Base-by-base conservation (phyloP, 2,329 filamentous ascomycete genomes). In the Trichoderma harzianum region DNA sequence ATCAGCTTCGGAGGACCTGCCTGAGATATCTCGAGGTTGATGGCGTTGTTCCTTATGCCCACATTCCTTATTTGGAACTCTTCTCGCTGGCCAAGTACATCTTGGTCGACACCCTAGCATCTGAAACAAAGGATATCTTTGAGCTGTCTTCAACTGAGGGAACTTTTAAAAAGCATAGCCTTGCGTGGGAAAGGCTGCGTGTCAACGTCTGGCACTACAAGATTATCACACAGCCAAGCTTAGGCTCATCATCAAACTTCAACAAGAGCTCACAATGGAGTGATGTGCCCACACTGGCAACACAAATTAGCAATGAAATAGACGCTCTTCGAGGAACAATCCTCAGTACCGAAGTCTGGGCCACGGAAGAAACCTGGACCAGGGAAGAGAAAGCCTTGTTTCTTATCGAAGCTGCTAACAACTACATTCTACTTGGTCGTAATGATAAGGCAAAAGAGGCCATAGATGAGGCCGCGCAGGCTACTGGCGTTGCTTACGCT, bases 21-120 rank as follows among this genome's bases (percentile, higher is more conserved):
- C 84, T 97, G n/a, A 82, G 83, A 3, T 88, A 88, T 18, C 85
- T 98, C 10, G 89, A 91, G 28, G 86, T 94, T 0, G 96, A 99
- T 79, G 96, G 96, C 12, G 91, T 97, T 60, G 91, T 93, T 0
- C 92, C 93, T 0, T 99, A 98, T 81, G 89, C 91, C 62, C 87
- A 97, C 72, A 94, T 94, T 24, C 94, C 95, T 0, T 88, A 92
- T 74, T 86, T 97, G 16, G 94, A 98, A 78, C 86, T 98, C 1
- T 92, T 98, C 74, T 91, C 90, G 74, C 84, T 98, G 7, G 93
- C 95, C 3, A 82, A 84, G 30, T 84, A 84, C 74, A 79, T 88
- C 32, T 83, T 89, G 69, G 79, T 80, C 2, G 73, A 73, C 6
- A 72, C 72, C 6, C 69, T 81, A 16, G 34, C 71, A 1, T 51